Evolutionary conservation across 2,329 filamentous ascomycete species (phyloP).

Genomic region (Paraphaeosphaeria minitans): DNA sequence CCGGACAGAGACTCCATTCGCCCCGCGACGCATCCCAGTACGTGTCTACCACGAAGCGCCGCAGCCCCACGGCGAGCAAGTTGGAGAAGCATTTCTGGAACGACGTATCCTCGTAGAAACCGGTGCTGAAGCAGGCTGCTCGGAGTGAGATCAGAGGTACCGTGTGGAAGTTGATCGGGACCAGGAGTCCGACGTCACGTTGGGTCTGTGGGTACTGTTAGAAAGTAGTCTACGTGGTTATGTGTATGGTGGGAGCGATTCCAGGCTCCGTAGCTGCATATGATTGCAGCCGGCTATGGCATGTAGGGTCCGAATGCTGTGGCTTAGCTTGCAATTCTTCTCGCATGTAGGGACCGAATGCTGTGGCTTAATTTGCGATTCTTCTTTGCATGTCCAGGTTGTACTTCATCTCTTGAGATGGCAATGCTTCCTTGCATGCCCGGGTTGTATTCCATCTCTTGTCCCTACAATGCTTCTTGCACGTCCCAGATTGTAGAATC

Average conservation of each 20-base stretch:
- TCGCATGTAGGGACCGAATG: too few relatives aligned
- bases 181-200: constrained; percentile 62
- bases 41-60: constrained; percentile 63
- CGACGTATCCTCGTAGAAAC: constrained; percentile 58
- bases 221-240: neutral
- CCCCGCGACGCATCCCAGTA: constrained; percentile 65
- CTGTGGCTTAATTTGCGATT: too few relatives aligned
- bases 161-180: constrained; percentile 68
- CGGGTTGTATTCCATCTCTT: too few relatives aligned
- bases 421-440: too few relatives aligned
- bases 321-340: too few relatives aligned
- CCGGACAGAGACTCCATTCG: constrained; percentile 67
- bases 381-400: too few relatives aligned
- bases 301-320: too few relatives aligned
- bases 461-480: too few relatives aligned
- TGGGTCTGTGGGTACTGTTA: constrained; percentile 56
- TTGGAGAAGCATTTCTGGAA: constrained; percentile 66
- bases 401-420: too few relatives aligned
- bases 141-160: constrained; percentile 61
- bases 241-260: neutral
- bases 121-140: constrained; percentile 63
- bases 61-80: constrained; percentile 64
- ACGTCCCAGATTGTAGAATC: too few relatives aligned
- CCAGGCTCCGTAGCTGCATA: neutral
- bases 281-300: neutral